These are phyloP conservation scores for Suillus brevipes DNA, from an alignment of 768 basidiomycete genomes.

Conservation along the genomic window DNA sequence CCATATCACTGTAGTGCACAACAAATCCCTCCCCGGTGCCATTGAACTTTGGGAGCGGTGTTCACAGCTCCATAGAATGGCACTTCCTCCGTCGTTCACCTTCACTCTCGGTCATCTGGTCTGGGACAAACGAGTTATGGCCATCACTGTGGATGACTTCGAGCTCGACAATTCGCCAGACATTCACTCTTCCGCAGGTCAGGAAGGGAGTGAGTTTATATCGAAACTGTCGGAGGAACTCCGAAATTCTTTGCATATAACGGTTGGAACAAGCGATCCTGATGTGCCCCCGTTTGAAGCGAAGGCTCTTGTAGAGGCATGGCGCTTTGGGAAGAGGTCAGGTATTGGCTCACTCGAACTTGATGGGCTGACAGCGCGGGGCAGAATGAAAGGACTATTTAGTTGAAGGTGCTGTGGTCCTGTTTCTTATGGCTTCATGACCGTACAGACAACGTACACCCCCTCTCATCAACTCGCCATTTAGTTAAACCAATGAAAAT, in stretches of 20 bases:
- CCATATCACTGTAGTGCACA: constrained; percentile 49
- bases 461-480: background rate
- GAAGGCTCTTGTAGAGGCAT: constrained; percentile 57
- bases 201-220: constrained; percentile 49
- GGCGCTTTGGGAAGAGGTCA: constrained; percentile 40
- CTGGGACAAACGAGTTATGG: constrained; percentile 72
- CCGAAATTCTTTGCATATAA: constrained; percentile 70
- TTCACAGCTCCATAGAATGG: constrained; percentile 14
- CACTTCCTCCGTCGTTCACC: constrained; percentile 53
- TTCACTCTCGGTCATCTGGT: constrained; percentile 43
- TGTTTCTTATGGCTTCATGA: background rate
- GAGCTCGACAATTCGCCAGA: constrained; percentile 32
- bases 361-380: constrained; percentile 27
- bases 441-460: background rate
- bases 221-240: constrained; percentile 46
- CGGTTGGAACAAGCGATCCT: constrained; percentile 69
- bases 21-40: constrained; percentile 41
- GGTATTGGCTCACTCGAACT: constrained; percentile 31
- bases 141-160: constrained; percentile 67
- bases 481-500: background rate
- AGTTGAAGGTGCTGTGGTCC: background rate
- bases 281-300: constrained; percentile 69
- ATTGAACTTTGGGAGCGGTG: constrained; percentile 46
- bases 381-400: constrained; percentile 32
- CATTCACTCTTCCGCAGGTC: constrained; percentile 22